A percentile compares a stretch with the other conserved stretches of the same genome.
Evolutionary conservation across 805 yeast genomes (phyloP).

Genomic region (Saccharomycopsis javanensis): DNA sequence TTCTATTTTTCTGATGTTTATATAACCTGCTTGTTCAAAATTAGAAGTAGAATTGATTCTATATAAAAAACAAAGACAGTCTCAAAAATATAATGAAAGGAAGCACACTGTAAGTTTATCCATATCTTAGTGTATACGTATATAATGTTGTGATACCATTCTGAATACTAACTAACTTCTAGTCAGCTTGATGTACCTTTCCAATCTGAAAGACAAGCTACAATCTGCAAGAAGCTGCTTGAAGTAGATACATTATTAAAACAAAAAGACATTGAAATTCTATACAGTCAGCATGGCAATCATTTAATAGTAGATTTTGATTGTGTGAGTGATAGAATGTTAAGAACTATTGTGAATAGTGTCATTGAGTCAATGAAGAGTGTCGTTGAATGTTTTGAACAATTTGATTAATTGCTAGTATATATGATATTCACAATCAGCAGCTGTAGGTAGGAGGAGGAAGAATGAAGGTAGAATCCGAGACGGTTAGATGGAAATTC

Average conservation of each 20-base stretch:
- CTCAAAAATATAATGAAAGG: conserved; percentile 11
- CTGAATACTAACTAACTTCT: not conserved
- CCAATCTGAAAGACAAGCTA: conserved; percentile 40
- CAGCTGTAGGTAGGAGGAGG: not conserved
- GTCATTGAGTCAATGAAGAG: conserved; percentile 57
- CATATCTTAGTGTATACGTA: too few relatives aligned
- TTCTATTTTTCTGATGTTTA: too few relatives aligned
- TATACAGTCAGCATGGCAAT: conserved; percentile 26
- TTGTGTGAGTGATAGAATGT: conserved; percentile 51
- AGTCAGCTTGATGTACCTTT: conserved; percentile 46
- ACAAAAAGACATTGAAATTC: conserved; percentile 41
- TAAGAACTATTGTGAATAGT: conserved; percentile 64
- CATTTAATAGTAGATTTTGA: conserved; percentile 34
- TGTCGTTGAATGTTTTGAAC: conserved; percentile 57
- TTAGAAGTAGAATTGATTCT: too few relatives aligned
- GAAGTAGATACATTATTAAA: conserved; percentile 60
- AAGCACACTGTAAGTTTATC: not conserved
- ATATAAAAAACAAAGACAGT: conserved; percentile 16
- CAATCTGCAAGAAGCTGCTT: conserved; percentile 42
- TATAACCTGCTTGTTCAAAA: too few relatives aligned
- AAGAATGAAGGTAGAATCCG: too few relatives aligned
- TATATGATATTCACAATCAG: not conserved
- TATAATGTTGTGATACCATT: too few relatives aligned
- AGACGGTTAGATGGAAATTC: too few relatives aligned
- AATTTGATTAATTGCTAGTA: conserved; percentile 31